Evolutionary conservation across 805 yeast species (phyloP).

Genomic region (Lipomyces starkeyi): DNA sequence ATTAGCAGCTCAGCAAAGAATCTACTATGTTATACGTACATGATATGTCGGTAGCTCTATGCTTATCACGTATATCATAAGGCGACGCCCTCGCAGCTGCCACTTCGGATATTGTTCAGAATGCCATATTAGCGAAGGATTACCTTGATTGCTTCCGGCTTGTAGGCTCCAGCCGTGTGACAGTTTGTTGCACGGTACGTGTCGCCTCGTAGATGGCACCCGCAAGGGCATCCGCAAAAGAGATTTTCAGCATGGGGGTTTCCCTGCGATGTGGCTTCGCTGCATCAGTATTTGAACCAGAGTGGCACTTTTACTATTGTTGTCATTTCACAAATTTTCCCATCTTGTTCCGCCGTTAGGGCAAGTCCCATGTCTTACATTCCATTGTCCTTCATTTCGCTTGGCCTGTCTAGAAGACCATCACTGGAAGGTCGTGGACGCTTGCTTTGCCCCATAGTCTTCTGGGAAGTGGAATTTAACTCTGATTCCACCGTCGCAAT

Average conservation of each 20-base stretch:
- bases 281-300: no score
- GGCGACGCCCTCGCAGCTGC: no score
- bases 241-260: not conserved
- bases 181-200: not conserved
- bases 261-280: not conserved
- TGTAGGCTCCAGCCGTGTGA: not conserved
- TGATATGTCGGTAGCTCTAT: no score
- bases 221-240: not conserved
- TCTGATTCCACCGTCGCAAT: not conserved
- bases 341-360: not conserved
- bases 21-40: no score
- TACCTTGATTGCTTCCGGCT: no score
- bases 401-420: no score
- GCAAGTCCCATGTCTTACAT: not conserved
- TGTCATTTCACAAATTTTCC: not conserved
- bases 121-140: no score
- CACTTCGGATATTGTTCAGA: no score
- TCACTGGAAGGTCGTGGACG: not conserved
- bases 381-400: not conserved
- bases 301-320: not conserved
- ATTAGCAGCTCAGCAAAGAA: no score
- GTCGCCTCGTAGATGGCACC: not conserved
- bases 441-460: not conserved
- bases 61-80: no score
- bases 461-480: not conserved